Percentiles rank a stretch among this genome's conserved stretches.
These are phyloP conservation scores for Stenogyne calaminthoides DNA, from an alignment of 305 asterid species.

Conservation along the genomic window DNA sequence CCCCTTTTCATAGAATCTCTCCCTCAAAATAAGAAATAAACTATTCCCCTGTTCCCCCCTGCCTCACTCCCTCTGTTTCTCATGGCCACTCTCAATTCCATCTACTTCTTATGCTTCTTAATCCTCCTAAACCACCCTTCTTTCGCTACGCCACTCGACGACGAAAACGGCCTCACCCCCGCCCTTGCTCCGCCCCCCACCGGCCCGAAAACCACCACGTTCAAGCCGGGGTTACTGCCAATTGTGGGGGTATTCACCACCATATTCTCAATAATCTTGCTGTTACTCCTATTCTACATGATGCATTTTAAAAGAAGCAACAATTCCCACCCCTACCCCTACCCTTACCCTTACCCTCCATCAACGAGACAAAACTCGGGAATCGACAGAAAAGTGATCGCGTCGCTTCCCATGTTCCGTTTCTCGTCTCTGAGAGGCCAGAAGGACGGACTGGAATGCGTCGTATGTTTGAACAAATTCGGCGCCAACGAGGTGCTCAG, in stretches of 20 bases:
- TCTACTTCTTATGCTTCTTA: slow-evolving; percentile 24
- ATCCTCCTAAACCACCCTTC: slow-evolving; percentile 11
- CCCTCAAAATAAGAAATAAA: neutral
- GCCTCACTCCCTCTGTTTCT: neutral
- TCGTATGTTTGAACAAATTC: slow-evolving; percentile 69
- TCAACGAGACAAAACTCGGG: slow-evolving; percentile 57
- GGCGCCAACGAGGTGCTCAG: slow-evolving; percentile 58
- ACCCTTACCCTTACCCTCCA: slow-evolving; percentile 5
- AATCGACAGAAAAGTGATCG: slow-evolving; percentile 51
- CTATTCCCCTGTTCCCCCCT: neutral
- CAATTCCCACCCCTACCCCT: slow-evolving; percentile 4
- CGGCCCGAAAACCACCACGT: slow-evolving; percentile 28
- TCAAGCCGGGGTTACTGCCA: slow-evolving; percentile 56
- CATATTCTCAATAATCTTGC: slow-evolving; percentile 56
- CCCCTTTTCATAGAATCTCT: slow-evolving; percentile 34
- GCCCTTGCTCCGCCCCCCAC: slow-evolving; percentile 21
- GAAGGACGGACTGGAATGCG: slow-evolving; percentile 85
- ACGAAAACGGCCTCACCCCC: neutral
- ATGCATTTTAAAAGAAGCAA: slow-evolving; percentile 59
- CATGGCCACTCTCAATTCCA: slow-evolving; percentile 10
- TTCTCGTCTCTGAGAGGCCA: slow-evolving; percentile 68
- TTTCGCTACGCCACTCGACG: neutral
- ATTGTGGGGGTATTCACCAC: slow-evolving; percentile 59
- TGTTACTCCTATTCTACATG: slow-evolving; percentile 60
- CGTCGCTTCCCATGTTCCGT: slow-evolving; percentile 67